A percentile compares a stretch with the other conserved stretches of the same genome.
phyloP scores from a whole-genome alignment of 495 filamentous ascomycete genomes.

The Penicillium paradoxum region DNA sequence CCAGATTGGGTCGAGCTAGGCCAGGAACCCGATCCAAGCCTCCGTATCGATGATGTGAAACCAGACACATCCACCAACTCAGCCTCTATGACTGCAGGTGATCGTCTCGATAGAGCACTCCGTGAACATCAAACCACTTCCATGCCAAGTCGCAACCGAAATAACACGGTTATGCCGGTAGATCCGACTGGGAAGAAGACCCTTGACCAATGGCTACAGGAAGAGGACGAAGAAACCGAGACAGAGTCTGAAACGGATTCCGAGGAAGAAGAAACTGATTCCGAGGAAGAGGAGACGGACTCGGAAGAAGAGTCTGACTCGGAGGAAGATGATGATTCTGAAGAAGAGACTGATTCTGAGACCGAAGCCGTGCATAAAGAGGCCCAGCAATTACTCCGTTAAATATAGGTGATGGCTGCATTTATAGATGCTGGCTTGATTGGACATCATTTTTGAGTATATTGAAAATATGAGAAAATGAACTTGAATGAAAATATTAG shows the following conservation, averaged over 20 bases:
- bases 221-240: conserved; percentile 36
- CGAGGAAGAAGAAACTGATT: conserved; percentile 45
- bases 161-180: conserved; percentile 6
- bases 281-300: conserved; percentile 44
- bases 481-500: background rate
- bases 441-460: background rate
- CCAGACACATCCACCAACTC: conserved; percentile 19
- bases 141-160: conserved; percentile 14
- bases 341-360: conserved; percentile 37
- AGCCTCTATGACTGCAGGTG: conserved; percentile 52
- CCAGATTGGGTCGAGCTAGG: conserved; percentile 82
- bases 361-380: conserved; percentile 25
- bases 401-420: background rate
- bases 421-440: conserved; percentile 4
- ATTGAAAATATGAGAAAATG: background rate
- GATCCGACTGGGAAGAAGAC: conserved; percentile 55
- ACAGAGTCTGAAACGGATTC: conserved; percentile 43
- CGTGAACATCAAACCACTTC: conserved; percentile 33
- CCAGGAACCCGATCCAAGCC: conserved; percentile 67
- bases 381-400: conserved; percentile 19
- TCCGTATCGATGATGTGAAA: conserved; percentile 54
- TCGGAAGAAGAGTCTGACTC: conserved; percentile 37
- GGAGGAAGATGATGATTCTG: conserved; percentile 46
- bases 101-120: conserved; percentile 57
- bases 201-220: conserved; percentile 81